Conservation (phyloP, 1,284 basidiomycete species). For the Ustilago bromivora region DNA sequence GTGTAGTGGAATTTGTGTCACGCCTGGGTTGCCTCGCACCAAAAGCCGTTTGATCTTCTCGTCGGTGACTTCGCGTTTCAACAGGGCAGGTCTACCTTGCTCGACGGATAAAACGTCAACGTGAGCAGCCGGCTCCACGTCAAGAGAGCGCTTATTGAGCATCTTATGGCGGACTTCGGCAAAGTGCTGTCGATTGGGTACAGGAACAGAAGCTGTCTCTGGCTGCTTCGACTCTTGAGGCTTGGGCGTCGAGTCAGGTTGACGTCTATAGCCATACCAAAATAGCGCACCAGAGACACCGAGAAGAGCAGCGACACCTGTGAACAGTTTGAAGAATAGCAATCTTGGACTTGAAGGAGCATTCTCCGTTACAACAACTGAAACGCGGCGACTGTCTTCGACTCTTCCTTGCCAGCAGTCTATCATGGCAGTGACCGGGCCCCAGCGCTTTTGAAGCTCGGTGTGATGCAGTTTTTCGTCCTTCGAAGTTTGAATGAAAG, state of each 20-base stretch:
- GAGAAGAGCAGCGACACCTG: slow-evolving; percentile 7
- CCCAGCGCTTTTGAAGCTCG: slow-evolving; percentile 16
- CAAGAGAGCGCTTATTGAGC: background rate
- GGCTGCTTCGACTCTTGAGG: background rate
- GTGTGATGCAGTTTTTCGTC: background rate
- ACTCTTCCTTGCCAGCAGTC: background rate
- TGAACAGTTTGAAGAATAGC: slow-evolving; percentile 3
- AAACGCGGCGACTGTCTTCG: background rate
- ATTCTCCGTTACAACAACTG: background rate
- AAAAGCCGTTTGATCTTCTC: background rate
- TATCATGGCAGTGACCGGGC: background rate
- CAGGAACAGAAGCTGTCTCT: background rate
- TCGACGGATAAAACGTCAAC: background rate
- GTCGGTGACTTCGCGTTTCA: background rate
- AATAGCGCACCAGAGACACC: background rate
- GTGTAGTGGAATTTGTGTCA: background rate
- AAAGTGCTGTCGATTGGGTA: background rate
- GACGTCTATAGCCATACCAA: background rate
- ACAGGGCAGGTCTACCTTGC: background rate
- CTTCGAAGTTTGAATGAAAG: background rate
- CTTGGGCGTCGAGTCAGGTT: background rate
- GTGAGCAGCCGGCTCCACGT: background rate
- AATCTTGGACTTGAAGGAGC: background rate
- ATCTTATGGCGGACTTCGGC: background rate
- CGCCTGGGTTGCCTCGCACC: background rate